Base-by-base conservation (phyloP, 495 filamentous ascomycete species). In the Articulospora tetracladia region DNA sequence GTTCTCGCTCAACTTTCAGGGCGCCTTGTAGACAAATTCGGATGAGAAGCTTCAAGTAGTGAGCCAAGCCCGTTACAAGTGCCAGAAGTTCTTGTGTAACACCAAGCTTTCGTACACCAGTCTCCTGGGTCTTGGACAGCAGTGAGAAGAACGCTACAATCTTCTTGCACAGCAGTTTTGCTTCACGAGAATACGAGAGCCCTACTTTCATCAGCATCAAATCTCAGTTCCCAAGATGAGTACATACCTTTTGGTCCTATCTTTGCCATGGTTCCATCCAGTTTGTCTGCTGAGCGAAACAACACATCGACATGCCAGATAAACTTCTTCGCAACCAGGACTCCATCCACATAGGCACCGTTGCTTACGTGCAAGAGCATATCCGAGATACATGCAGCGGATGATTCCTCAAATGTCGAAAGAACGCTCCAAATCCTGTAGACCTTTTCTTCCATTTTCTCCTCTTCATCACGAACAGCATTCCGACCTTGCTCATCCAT, bases 291-390 rank as follows among this genome's bases (percentile, higher is more conserved):
- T 20, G 92, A 91, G 7, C 79, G 80, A 75, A 99, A 99, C 28
- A 99, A 79, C 36, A 98, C 84, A 62, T 98, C 92, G 36, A 98
- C 92, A 70, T 98, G 93, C 67, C 87, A 86, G 64, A 99, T 99
- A 72, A 99, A 99, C 63, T 87, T 87, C 74, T 93, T 95, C n/a
- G 95, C 95, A 41, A 96, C 89, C 65, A 97, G 81, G 48, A 99
- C 92, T 15, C 95, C 94, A 70, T 97, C 92, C 54, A 97, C 78
- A 73, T 97, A 98, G 13, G 90, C 91, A 7, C 94, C 95, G 71
- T 99, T 99, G 79, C 95, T 98, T 47, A 99, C 95, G 72, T 99
- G 93, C 48, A 99, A 80, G 26, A 99, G 87, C 95, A 99, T 99
- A 68, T 99, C 95, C 4, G 95, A 98, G 60, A 99, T 99, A 75